Evolutionary conservation across 176 grass and related monocot species (phyloP).

Genomic region (Thalia dealbata): DNA sequence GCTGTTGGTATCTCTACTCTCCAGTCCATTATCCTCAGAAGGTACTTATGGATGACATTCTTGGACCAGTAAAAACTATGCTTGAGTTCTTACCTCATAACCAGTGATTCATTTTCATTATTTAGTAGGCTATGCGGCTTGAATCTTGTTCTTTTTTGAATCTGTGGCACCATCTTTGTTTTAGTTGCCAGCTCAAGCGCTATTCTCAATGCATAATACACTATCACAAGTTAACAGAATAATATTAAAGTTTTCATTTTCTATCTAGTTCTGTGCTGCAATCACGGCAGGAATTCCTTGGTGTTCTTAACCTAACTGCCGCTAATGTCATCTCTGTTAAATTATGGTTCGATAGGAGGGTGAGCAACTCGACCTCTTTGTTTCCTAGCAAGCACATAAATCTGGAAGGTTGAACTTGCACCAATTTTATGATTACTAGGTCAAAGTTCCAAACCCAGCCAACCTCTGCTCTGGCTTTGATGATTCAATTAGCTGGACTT

Average conservation of each 20-base stretch:
- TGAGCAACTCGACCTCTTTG: neutral
- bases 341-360: slow-evolving; percentile 90
- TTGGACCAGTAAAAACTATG: neutral
- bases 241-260: slow-evolving; percentile 4
- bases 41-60: slow-evolving; percentile 23
- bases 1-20: slow-evolving; percentile 54
- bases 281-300: slow-evolving; percentile 47
- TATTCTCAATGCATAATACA: neutral
- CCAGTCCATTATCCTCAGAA: slow-evolving; percentile 54
- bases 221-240: slow-evolving; percentile 1
- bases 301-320: slow-evolving; percentile 53
- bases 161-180: neutral
- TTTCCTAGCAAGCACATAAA: neutral
- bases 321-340: slow-evolving; percentile 54
- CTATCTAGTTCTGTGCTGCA: slow-evolving; percentile 42
- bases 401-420: neutral
- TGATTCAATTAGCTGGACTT: slow-evolving; percentile 57
- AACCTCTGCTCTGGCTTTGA: slow-evolving; percentile 70
- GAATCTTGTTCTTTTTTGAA: neutral
- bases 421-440: slow-evolving; percentile 21
- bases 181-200: slow-evolving; percentile 9
- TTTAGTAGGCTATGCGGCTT: neutral
- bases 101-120: neutral
- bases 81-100: neutral
- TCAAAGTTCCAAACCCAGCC: slow-evolving; percentile 55